A percentile compares a stretch with the other conserved stretches of the same genome.
Conservation (phyloP, 2,329 filamentous ascomycete genomes). For the Lasiodiplodia hormozganensis region DNA sequence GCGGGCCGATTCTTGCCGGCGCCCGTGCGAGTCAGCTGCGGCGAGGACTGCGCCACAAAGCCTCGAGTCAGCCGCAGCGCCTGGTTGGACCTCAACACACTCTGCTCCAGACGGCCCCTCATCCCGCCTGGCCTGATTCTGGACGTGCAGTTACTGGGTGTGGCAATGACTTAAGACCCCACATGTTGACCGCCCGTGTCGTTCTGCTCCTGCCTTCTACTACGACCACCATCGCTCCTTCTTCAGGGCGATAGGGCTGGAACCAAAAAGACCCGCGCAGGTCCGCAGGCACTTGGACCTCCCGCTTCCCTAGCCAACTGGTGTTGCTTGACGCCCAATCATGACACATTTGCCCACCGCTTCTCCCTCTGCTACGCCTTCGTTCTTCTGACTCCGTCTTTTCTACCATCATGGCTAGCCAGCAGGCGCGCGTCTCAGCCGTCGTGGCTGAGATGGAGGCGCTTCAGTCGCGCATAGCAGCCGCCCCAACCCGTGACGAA, state of each 20-base stretch:
- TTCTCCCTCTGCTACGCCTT: neutral
- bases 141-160: neutral
- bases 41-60: conserved; percentile 3
- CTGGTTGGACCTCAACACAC: conserved; percentile 19
- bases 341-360: neutral
- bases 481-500: conserved; percentile 62
- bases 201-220: neutral
- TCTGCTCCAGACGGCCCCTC: neutral
- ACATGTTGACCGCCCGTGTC: neutral
- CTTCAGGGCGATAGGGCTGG: conserved; percentile 4
- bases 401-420: conserved; percentile 11
- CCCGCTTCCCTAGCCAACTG: neutral
- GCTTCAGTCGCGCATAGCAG: conserved; percentile 53
- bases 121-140: neutral
- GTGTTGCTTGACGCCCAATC: neutral
- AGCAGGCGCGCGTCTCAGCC: conserved; percentile 2
- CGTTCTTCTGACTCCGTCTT: neutral
- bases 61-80: conserved; percentile 9
- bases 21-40: neutral
- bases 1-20: conserved; percentile 2
- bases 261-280: conserved; percentile 4
- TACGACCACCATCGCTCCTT: conserved; percentile 12
- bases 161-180: neutral
- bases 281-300: conserved; percentile 12
- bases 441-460: conserved; percentile 32